Base-by-base conservation (phyloP, 2,329 filamentous ascomycete genomes). In the Epichloe uncinata region DNA sequence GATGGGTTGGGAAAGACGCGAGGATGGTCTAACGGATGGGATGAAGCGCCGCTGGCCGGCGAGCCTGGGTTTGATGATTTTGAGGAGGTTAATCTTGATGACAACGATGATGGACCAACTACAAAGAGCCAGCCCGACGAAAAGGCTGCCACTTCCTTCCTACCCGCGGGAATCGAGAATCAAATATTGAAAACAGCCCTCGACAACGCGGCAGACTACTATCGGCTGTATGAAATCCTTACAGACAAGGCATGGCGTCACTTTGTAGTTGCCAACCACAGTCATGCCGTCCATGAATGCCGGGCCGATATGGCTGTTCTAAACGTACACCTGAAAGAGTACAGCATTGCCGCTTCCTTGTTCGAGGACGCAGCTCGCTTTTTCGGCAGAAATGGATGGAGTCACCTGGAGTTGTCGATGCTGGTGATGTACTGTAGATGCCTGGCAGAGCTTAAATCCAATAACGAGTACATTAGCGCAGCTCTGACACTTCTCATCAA, bases 271-370 rank as follows among this genome's bases (percentile, higher is more conserved):
- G 88, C 90, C 4, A 85, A 82, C 50, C 85, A 91, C 55, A 74
- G 74, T 0, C 84, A 94, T 57, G 86, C 87, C 7, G 82, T 85
- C 1, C 82, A 94, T 57, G 77, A 82, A 18, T 82, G 83, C 53
- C 79, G 90, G 64, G 85, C 87, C 9, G 93, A 98, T 64, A 75
- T 97, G 43, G 93, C 89, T 1, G 77, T 93, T 5, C 71, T 96
- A 47, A 90, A 91, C 59, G 93, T 84, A 57, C 79, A 85, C 52
- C 72, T 86, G 3, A 77, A 78, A 20, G 86, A 97, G 56, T 90
- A 82, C 60, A 72, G 71, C 2, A 76, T 80, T 1, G 90, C 93
- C 1, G 82, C 85, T 0, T 77, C 77, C 0, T 90, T 86, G 60
- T 93, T 98, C 59, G 78, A 84, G 58, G 77, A 82, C 43, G 81